A percentile compares a stretch with the other conserved stretches of the same genome.
Conservation (phyloP, 805 yeast genomes). For the Lipomyces orientalis region DNA sequence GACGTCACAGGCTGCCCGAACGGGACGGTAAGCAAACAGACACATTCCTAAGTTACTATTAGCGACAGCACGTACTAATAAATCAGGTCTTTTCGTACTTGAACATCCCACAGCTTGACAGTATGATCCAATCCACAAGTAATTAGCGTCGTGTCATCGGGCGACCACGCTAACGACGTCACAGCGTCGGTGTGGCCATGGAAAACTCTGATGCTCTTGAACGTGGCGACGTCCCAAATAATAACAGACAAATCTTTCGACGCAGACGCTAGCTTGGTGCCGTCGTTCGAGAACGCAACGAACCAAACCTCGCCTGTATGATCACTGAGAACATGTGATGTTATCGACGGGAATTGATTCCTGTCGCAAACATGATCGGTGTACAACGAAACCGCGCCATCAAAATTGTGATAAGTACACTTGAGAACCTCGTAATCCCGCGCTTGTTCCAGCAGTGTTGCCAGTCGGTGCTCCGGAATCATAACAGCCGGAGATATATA, state of each 20-base stretch:
- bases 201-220: constrained; percentile 36
- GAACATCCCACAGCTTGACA: constrained; percentile 71
- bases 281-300: constrained; percentile 76
- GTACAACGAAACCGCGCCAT: constrained; percentile 44
- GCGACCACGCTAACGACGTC: constrained; percentile 75
- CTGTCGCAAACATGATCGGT: constrained; percentile 47
- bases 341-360: constrained; percentile 54
- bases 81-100: constrained; percentile 45
- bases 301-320: constrained; percentile 86
- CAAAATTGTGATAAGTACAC: constrained; percentile 45
- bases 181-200: constrained; percentile 44
- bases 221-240: constrained; percentile 66
- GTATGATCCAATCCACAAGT: constrained; percentile 75
- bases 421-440: constrained; percentile 53
- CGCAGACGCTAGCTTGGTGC: constrained; percentile 76
- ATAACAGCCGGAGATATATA: constrained; percentile 58
- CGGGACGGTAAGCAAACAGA: constrained; percentile 24
- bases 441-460: constrained; percentile 59
- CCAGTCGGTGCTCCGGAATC: constrained; percentile 59
- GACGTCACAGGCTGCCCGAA: constrained; percentile 49
- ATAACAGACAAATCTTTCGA: constrained; percentile 68
- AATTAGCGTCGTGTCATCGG: constrained; percentile 67
- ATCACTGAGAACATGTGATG: constrained; percentile 53
- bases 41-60: constrained; percentile 7
- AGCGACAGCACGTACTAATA: neutral